phyloP scores from a whole-genome alignment of 495 filamentous ascomycete genomes.

The Glonium stellatum region DNA sequence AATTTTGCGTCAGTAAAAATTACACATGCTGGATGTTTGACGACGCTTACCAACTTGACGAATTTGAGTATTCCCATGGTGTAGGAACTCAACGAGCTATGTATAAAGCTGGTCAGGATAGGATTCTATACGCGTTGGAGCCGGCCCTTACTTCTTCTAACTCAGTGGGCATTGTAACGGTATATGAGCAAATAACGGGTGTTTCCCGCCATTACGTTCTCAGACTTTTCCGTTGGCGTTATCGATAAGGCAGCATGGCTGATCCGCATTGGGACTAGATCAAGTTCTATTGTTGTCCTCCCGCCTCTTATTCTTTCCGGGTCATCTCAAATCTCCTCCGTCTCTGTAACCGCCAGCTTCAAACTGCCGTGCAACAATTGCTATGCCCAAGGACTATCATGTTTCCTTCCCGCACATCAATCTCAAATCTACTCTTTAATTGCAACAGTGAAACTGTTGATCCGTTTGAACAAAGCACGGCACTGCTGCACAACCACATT shows the following conservation, averaged over 20 bases:
- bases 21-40: neutral
- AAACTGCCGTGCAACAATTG: neutral
- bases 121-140: neutral
- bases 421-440: too few species aligned
- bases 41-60: conserved; percentile 57
- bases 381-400: neutral
- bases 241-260: conserved; percentile 14
- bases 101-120: neutral
- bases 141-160: conserved; percentile 63
- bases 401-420: too few species aligned
- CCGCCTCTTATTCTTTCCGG: neutral
- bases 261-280: too few species aligned
- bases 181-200: neutral
- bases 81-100: conserved; percentile 86
- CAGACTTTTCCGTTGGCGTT: conserved; percentile 8
- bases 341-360: neutral
- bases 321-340: neutral
- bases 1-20: conserved; percentile 4
- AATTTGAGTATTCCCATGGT: conserved; percentile 80
- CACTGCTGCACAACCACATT: too few species aligned
- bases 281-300: too few species aligned
- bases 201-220: conserved; percentile 8
- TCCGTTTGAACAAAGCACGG: too few species aligned
- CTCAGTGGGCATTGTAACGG: conserved; percentile 62
- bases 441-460: too few species aligned